A percentile compares a stretch with the other conserved stretches of the same genome.
Evolutionary conservation across 2,329 filamentous ascomycete genomes (phyloP).

Genomic region (Beauveria australis): DNA sequence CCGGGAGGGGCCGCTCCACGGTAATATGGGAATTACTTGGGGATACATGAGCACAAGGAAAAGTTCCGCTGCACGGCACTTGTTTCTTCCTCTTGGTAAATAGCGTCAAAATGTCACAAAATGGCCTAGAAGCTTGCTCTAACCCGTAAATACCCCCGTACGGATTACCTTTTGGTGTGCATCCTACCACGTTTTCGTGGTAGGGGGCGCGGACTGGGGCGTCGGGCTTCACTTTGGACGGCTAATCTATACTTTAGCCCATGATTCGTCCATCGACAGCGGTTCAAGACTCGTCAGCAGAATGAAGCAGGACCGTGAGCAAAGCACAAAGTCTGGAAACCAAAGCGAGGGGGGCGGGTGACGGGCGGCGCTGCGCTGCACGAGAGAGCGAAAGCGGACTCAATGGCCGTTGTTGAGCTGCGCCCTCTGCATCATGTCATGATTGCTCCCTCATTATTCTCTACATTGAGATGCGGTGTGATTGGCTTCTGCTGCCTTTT

Average conservation of each 20-base stretch:
- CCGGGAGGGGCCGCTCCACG: neutral
- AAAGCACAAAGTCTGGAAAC: neutral
- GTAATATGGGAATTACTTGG: neutral
- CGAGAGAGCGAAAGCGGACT: neutral
- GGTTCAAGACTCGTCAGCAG: too few relatives aligned
- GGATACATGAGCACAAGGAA: neutral
- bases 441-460: neutral
- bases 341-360: neutral
- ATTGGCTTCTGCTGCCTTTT: neutral
- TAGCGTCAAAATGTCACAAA: too few relatives aligned
- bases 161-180: neutral
- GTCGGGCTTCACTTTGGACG: too few relatives aligned
- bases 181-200: too few relatives aligned
- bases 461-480: neutral
- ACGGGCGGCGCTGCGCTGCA: neutral
- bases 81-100: neutral
- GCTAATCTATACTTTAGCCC: too few relatives aligned
- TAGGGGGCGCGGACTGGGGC: too few relatives aligned
- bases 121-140: too few relatives aligned
- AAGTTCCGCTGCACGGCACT: neutral
- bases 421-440: neutral
- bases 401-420: neutral
- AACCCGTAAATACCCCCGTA: too few relatives aligned
- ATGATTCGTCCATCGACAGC: too few relatives aligned
- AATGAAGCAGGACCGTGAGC: neutral